phyloP scores from a whole-genome alignment of 2,329 filamentous ascomycete genomes.

The Fusarium goolgardi region DNA sequence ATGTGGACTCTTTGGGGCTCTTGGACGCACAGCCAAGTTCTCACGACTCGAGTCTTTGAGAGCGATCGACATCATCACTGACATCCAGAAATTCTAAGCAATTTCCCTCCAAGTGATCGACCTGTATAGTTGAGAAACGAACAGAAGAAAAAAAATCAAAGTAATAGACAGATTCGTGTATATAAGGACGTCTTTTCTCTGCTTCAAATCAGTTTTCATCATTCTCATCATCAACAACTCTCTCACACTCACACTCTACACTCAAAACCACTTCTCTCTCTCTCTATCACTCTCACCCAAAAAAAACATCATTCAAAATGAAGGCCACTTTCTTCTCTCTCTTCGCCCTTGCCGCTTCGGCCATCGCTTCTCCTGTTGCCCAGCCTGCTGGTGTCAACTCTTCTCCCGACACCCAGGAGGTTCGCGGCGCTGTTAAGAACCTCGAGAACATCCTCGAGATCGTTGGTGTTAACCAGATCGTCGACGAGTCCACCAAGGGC shows the following conservation, averaged over 20 bases:
- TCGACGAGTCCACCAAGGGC: neutral
- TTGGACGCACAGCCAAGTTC: constrained; percentile 11
- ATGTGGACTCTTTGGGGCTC: neutral
- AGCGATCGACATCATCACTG: constrained; percentile 26
- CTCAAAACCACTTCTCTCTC: constrained; percentile 3
- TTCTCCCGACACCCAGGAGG: constrained; percentile 13
- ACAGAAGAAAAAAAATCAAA: neutral
- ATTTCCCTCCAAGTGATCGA: constrained; percentile 1
- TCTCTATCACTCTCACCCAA: neutral
- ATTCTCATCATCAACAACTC: constrained; percentile 18
- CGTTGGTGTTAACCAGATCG: constrained; percentile 12
- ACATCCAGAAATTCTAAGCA: neutral
- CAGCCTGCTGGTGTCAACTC: neutral
- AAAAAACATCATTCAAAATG: constrained; percentile 36
- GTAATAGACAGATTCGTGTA: neutral
- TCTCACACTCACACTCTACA: constrained; percentile 1
- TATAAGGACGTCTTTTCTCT: constrained; percentile 15
- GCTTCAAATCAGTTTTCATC: neutral
- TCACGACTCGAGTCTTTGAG: constrained; percentile 11
- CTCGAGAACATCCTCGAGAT: constrained; percentile 3
- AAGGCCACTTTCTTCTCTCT: constrained; percentile 44
- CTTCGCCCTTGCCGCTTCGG: constrained; percentile 40
- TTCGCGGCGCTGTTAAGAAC: neutral
- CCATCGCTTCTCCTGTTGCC: constrained; percentile 35
- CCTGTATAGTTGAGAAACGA: neutral